Evolutionary conservation across 805 yeast species (phyloP), one percentile per base, ranked within the genome.

Genomic region (Tanozyma kutaoensis): DNA sequence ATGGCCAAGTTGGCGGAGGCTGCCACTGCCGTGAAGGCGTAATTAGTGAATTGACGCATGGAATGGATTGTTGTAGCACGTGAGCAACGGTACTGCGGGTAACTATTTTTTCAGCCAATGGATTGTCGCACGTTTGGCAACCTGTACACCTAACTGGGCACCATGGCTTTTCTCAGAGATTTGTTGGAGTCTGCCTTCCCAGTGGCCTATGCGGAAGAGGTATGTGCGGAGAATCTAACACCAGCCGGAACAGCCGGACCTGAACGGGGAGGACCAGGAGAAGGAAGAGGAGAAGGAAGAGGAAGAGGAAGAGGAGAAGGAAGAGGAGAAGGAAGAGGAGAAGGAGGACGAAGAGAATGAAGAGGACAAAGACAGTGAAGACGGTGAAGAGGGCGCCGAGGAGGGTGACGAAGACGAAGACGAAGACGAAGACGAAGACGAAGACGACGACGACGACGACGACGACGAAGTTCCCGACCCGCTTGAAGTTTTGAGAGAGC

Each of bases 141-240:
- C 14, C n/a, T 15, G 17, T 31, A 24, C 19, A 25, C 27, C 24
- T 27, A 25, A 27, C 18, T 18, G 21, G 24, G 24, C 34, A 42
- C 35, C 30, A 62, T 62, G 69, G 52, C 66, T 41, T 60, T 71
- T 46, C 65, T 72, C 45, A 68, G 62, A 50, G 93, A 82, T 57
- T 59, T 84, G 48, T 76, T 79, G 59, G 93, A 82, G 50, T 69
- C 78, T 34, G 64, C 80, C 39, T 59, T 72, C 40, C 94, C 95
- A 50, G 67, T 80, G 43, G 93, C 93, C 28, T 74, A 67, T 59
- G 95, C 94, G 45, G 94, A 80, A 45, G 75, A 69, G 54, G 72
- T 58, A 58, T 46, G 66, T 58, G 26, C 9, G 10, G 8, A 8
- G 11, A 21, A 6, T 12, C 23, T 21, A 34, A 33, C 34, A 23